Evolutionary conservation across 208 protist species (phyloP), one percentile per base, ranked within the genome.

Genomic region (Lotmaria passim): DNA sequence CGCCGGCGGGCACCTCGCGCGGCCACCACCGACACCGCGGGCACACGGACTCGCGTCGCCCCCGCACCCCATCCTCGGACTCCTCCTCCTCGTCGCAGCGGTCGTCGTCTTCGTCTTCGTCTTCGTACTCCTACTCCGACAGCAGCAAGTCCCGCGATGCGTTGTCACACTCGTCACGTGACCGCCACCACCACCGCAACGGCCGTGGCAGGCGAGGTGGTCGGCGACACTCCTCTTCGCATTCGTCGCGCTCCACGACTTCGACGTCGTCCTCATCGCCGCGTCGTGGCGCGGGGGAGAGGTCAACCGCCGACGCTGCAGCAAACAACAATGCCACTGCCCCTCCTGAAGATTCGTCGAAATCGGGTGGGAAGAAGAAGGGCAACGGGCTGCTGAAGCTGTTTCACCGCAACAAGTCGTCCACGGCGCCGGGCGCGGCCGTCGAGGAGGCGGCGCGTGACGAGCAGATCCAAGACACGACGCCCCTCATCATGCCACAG

Each of bases 371-470:
- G 36, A 64, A 70, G 34, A 76, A 70, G 52, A 61, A 60, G 10
- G 46, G 53, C 15, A 41, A 51, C 38, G 62, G 52, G 1, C 24
- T 76, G 12, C 36, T 65, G 53, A 59, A 46, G 12, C 41, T 76
- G 14, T 76, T 76, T 36, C 70, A 62, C 26, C 61, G 70, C 44
- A 38, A 33, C 62, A 69, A 76, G 59, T 55, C 62, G 21, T 59
- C 50, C 14, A 58, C 31, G 11, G 3, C 41, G 3, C n/a, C 48
- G 24, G 15, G 28, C 15, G 21, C 28, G 15, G 52, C 38, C 3
- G 30, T 23, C 1, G 60, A 34, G 5, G 50, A 17, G 7, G 52
- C 24, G 26, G 3, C 51, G 34, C 8, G 1, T 26, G 41, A 23
- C 1, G 46, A 15, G 31, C 30, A 34, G 41, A 23, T 41, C 7